Evolutionary conservation across 1,284 basidiomycete genomes (phyloP), one percentile per base, ranked within the genome.

Genomic region (Fomitopsis schrenkii): DNA sequence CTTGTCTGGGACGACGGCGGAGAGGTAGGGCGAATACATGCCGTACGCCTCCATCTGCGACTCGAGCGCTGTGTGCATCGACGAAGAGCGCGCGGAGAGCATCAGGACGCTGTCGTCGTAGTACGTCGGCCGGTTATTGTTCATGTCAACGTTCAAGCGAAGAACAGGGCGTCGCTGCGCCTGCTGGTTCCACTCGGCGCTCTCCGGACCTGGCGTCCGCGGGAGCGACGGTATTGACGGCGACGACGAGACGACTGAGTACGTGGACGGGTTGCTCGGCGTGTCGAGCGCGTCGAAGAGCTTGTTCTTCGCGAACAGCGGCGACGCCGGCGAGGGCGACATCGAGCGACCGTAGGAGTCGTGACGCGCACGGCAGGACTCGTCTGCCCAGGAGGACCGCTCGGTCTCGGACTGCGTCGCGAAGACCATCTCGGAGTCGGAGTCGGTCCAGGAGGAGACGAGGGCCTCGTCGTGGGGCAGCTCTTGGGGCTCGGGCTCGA

Each of bases 41-140:
- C 66, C 70, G 41, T 67, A 69, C 15, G 66, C 69, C 40, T 61
- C 63, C 35, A 67, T 55, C 30, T 62, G 63, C 22, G 69, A 69
- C 64, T 90, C 88, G 55, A 89, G 83, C 28, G 88, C 88, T 8
- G 88, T 90, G 63, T 87, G 86, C 87, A 90, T 89, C 63, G 80
- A 77, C 40, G 86, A 83, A 33, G 85, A 85, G 30, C 78, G 74
- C 1, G 81, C 77, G 28, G 85, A 86, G 61, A 76, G 77, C 60
- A 84, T 82, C 44, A 76, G 75, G 64, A 76, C 74, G 67, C 77
- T 80, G 52, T 77, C 76, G 58, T 83, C 79, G 72, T 85, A 85
- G 69, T 84, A 85, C 64, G 77, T 76, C 33, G 81, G 77, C 45
- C 76, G 77, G 38, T 80, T 75, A 64, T 82, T 79, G 59, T 81